These are phyloP conservation scores for Candida vartiovaarae DNA, from an alignment of 805 yeast species.

Conservation along the genomic window DNA sequence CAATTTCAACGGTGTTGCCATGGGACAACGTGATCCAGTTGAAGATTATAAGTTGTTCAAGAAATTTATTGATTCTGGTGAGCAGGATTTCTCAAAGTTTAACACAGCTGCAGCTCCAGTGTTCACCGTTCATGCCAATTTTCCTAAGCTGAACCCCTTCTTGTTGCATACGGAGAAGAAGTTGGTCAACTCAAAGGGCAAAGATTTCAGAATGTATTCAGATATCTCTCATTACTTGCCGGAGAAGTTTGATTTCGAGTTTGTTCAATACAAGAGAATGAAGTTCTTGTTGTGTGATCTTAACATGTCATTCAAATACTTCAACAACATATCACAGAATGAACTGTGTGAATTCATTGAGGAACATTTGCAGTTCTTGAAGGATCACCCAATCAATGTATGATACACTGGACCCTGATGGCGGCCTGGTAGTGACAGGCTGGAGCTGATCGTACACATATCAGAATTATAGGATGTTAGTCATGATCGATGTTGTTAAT, in stretches of 20 bases:
- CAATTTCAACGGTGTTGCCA: slow-evolving; percentile 59
- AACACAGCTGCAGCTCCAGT: slow-evolving; percentile 14
- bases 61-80: slow-evolving; percentile 1
- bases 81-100: slow-evolving; percentile 9
- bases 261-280: slow-evolving; percentile 51
- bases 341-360: slow-evolving; percentile 43
- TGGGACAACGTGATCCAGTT: slow-evolving; percentile 71
- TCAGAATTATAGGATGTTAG: too few relatives aligned
- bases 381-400: slow-evolving; percentile 12
- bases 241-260: slow-evolving; percentile 41
- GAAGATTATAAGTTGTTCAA: slow-evolving; percentile 38
- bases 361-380: slow-evolving; percentile 37
- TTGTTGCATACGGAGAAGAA: slow-evolving; percentile 19
- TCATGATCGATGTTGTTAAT: too few relatives aligned
- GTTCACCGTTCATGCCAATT: slow-evolving; percentile 32
- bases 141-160: slow-evolving; percentile 30
- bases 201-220: slow-evolving; percentile 21
- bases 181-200: slow-evolving; percentile 12
- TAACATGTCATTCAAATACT: slow-evolving; percentile 37
- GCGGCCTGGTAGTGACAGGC: too few relatives aligned
- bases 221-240: slow-evolving; percentile 25
- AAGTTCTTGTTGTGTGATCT: slow-evolving; percentile 43
- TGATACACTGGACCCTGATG: neutral
- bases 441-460: too few relatives aligned
- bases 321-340: slow-evolving; percentile 32